These are phyloP conservation scores for Linum lewisii DNA, from an alignment of 345 rosid genomes.

Conservation along the genomic window DNA sequence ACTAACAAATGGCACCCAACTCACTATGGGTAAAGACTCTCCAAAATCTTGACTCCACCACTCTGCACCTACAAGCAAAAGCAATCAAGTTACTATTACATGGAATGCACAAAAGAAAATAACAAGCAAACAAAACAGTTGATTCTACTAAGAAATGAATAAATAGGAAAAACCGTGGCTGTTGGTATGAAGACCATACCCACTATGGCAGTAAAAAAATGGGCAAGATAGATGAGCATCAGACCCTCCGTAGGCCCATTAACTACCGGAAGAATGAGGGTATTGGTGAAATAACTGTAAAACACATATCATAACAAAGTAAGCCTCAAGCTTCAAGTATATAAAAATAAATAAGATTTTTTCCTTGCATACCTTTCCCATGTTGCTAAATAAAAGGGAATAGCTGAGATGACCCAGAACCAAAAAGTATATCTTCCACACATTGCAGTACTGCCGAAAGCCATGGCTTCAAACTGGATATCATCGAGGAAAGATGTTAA, in stretches of 20 bases:
- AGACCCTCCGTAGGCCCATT: slow-evolving; percentile 99
- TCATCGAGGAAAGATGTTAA: slow-evolving; percentile 10
- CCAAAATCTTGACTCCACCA: slow-evolving; percentile 85
- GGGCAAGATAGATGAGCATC: slow-evolving; percentile 65
- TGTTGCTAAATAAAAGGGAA: slow-evolving; percentile 89
- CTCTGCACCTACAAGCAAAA: slow-evolving; percentile 56
- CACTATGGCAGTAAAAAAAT: slow-evolving; percentile 73
- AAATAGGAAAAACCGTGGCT: not conserved
- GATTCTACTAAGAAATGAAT: not conserved
- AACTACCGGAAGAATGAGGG: slow-evolving; percentile 81
- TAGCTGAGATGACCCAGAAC: slow-evolving; percentile 94
- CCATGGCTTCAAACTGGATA: slow-evolving; percentile 73
- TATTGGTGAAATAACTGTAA: slow-evolving; percentile 74
- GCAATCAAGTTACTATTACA: slow-evolving; percentile 6
- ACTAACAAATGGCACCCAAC: slow-evolving; percentile 69
- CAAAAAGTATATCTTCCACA: slow-evolving; percentile 84
- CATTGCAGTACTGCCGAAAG: slow-evolving; percentile 91
- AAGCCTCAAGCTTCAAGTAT: no score
- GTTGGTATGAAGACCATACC: slow-evolving; percentile 38
- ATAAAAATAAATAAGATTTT: slow-evolving; percentile 4
- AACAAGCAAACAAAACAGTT: not conserved
- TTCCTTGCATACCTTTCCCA: slow-evolving; percentile 83
- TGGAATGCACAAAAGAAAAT: slow-evolving; percentile 4
- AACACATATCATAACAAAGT: slow-evolving; percentile 6
- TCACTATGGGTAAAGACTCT: slow-evolving; percentile 50